A percentile compares a stretch with the other conserved stretches of the same genome.
Evolutionary conservation across 2,329 filamentous ascomycete species (phyloP).

Genomic region (Periconia digitata): DNA sequence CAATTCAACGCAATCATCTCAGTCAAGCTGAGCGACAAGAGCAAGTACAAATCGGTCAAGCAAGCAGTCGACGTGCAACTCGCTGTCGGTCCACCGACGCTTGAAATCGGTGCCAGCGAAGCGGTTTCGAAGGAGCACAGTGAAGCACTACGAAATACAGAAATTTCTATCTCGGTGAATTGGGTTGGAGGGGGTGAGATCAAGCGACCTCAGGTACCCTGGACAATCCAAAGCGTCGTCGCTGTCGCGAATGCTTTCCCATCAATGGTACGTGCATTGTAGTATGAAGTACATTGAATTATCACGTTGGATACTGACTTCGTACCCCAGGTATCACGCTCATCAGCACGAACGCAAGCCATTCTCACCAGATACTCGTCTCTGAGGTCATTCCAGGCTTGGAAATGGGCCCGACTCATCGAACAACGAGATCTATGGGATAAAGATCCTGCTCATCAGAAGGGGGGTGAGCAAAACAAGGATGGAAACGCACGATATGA

Average conservation of each 20-base stretch:
- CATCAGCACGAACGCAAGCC: constrained; percentile 30
- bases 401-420: constrained; percentile 26
- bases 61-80: constrained; percentile 35
- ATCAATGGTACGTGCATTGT: too few species aligned
- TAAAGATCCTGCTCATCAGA: constrained; percentile 16
- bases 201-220: constrained; percentile 33
- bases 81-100: constrained; percentile 24
- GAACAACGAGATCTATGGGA: constrained; percentile 18
- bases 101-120: constrained; percentile 28
- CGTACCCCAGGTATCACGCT: too few species aligned
- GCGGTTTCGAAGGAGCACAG: constrained; percentile 21
- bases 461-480: constrained; percentile 20
- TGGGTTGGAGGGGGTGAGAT: constrained; percentile 38
- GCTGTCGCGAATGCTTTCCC: constrained; percentile 38
- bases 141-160: constrained; percentile 29
- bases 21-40: constrained; percentile 35
- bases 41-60: constrained; percentile 33
- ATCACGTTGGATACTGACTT: too few species aligned
- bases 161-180: constrained; percentile 37
- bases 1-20: constrained; percentile 39
- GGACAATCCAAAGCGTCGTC: constrained; percentile 34
- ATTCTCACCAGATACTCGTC: constrained; percentile 35
- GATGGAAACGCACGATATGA: constrained; percentile 19
- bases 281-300: too few species aligned
- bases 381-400: constrained; percentile 31